phyloP scores from a whole-genome alignment of 805 yeast genomes.

The Metschnikowia similis region DNA sequence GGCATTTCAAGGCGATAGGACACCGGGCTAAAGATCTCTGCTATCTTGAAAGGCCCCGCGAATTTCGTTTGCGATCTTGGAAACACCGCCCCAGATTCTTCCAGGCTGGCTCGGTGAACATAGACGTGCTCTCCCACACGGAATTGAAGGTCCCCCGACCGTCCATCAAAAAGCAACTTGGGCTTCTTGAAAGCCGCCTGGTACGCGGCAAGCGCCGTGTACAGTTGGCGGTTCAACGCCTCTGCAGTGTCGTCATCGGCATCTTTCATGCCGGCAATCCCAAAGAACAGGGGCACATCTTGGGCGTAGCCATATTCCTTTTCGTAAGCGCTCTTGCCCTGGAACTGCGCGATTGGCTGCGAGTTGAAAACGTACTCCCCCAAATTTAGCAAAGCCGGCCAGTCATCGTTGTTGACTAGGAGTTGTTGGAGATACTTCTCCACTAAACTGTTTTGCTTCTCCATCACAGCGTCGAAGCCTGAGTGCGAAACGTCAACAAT shows the following conservation, averaged over 20 bases:
- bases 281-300: neutral
- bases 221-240: neutral
- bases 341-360: neutral
- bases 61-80: neutral
- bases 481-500: neutral
- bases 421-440: neutral
- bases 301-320: neutral
- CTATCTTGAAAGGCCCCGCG: neutral
- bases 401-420: neutral
- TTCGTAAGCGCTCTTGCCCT: neutral
- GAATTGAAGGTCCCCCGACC: neutral
- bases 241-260: neutral
- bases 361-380: neutral
- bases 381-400: neutral
- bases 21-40: neutral
- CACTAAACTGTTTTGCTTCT: neutral
- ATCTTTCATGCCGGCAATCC: too few relatives aligned
- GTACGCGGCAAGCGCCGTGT: neutral
- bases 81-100: neutral
- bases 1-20: neutral
- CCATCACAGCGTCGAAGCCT: neutral
- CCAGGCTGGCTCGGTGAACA: neutral
- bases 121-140: neutral
- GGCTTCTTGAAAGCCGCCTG: neutral
- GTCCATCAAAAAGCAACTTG: neutral